Base-by-base conservation (phyloP, 140 eudicot species). In the Oenanthe javanica region DNA sequence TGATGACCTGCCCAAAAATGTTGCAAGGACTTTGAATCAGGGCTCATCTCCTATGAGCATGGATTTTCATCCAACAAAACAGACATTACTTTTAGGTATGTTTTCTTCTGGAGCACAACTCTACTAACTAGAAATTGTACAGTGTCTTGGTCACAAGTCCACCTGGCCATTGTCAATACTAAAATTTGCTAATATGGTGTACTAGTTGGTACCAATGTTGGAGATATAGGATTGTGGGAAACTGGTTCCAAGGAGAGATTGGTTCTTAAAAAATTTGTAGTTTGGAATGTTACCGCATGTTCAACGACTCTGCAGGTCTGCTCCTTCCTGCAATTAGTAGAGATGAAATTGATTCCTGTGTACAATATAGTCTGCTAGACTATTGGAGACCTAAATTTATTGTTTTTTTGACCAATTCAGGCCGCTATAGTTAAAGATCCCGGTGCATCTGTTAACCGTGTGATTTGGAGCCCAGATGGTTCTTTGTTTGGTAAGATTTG, bases 31-130 rank as follows among this genome's bases (percentile, higher is more conserved):
- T 72, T 64, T 93, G 81, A 91, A 86, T 84, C 98, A 93, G 84
- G 98, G 97, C 57, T 93, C 98, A 46, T 87, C 98, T 84, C 93
- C 96, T 61, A 91, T 86, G 96, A 93, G 98, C 98, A 93, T 93
- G 98, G 98, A 93, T 85, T 93, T 89, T 80, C 98, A 93, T 83
- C 97, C 98, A 72, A 71, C 81, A 51, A 96, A 91, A 74, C 96
- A 90, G 77, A 93, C 96, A 38, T 67, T 91, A 80, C 97, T 93
- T 75, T 86, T 93, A 78, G 98, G 98, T 93, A 67, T 72, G 63
- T 48, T 74, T 55, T 50, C 55, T 47, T 47, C 40, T 23, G 55
- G 9, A 47, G 61, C 57, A 46, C 38, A 23, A 47, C 16, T 74
- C 21, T 12, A 19, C 7, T 8, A n/a, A 47, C 59, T 74, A n/a